Conservation (phyloP, 805 yeast species). For the Candida taoyuanica region DNA sequence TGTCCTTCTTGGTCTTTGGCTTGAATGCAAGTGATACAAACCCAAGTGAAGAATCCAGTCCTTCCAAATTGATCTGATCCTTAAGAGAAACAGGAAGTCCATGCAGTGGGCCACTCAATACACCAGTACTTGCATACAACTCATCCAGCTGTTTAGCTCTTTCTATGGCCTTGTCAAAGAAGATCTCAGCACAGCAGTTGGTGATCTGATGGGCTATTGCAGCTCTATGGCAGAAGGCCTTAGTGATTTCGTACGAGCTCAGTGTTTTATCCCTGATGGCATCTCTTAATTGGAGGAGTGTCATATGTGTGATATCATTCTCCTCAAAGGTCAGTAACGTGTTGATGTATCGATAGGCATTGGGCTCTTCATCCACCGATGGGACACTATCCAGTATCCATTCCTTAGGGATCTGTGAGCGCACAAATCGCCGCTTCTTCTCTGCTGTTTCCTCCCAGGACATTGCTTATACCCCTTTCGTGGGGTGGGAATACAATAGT, state of each 20-base stretch:
- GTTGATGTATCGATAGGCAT: conserved; percentile 19
- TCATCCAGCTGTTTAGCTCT: conserved; percentile 52
- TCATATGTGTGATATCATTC: conserved; percentile 15
- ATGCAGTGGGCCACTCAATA: conserved; percentile 57
- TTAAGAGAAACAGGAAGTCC: conserved; percentile 64
- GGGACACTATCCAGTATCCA: conserved; percentile 22
- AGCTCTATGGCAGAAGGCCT: conserved; percentile 51
- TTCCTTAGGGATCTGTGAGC: conserved; percentile 20
- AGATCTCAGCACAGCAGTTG: conserved; percentile 32
- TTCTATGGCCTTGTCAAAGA: conserved; percentile 51
- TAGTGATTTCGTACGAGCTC: conserved; percentile 12
- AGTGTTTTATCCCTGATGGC: conserved; percentile 7
- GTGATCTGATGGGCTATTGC: conserved; percentile 51
- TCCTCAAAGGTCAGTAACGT: conserved; percentile 44
- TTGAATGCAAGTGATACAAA: conserved; percentile 44
- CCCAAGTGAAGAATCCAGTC: conserved; percentile 47
- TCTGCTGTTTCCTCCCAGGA: conserved; percentile 20
- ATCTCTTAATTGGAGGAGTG: conserved; percentile 7
- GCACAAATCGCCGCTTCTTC: conserved; percentile 16
- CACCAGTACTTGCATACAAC: conserved; percentile 40
- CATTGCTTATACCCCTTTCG: conserved; percentile 1
- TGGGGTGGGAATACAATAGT: neutral
- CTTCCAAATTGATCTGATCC: conserved; percentile 37
- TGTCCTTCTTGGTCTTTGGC: conserved; percentile 45
- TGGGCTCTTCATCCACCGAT: conserved; percentile 17